Base-by-base conservation (phyloP, 352 stramenopile species). In the Phytophthora podocarpi region DNA sequence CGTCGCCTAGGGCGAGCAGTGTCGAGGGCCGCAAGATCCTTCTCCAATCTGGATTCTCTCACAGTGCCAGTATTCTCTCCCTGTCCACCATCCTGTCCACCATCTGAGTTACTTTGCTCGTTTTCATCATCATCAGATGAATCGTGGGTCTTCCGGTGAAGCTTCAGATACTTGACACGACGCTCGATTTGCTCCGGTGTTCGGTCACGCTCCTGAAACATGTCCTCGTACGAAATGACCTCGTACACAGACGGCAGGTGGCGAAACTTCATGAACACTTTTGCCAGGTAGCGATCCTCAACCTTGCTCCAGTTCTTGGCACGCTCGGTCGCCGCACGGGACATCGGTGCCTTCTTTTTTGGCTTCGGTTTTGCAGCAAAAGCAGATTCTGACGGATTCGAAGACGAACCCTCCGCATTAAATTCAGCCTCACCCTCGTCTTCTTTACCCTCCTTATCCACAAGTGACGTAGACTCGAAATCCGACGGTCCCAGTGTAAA, bases 211-310 rank as follows among this genome's bases (percentile, higher is more conserved):
- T 96, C 87, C 60, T 96, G 87, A 41, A 96, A 94, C 85, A 96
- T 93, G 41, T 96, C 87, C 72, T 96, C 87, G 50, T 93, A 94
- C 54, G 85, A 93, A 60, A 96, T 89, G 21, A 94, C 85, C 47
- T 96, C 87, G 53, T 91, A 94, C 18, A 92, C 87, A 1, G 82
- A 93, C 16, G 85, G 85, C 26, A 96, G 64, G 51, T 96, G 87
- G 11, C 82, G 78, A 55, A 87, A 94, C 50, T 90, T 89, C 40
- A 75, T 68, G 56, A 81, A 95, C 27, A 90, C 78, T 45, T 92
- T 95, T 20, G 83, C 78, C 13, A 95, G 59, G 43, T 91, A 90
- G 7, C 82, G 78, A 58, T 95, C 86, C 59, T 95, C 86, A 6
- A 93, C 81, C 30, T 86, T 89, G 21, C 75, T 95, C 86, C 86